These are phyloP conservation scores for Apostasia shenzhenica DNA, from an alignment of 106 monocot species.

Conservation along the genomic window DNA sequence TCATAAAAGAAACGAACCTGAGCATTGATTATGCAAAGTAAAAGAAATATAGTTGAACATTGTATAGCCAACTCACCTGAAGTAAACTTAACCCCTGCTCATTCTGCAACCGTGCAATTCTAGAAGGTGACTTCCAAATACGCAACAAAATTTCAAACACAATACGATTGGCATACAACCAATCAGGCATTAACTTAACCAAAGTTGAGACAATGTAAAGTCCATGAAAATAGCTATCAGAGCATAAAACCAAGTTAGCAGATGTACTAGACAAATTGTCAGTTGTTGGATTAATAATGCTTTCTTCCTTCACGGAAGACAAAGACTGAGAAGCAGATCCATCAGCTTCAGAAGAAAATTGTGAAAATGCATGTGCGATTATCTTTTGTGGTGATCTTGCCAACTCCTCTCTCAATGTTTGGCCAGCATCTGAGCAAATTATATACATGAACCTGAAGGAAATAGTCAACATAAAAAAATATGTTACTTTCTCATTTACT, in stretches of 20 bases:
- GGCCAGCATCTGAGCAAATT: slow-evolving; percentile 82
- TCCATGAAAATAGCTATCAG: slow-evolving; percentile 95
- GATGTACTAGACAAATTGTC: slow-evolving; percentile 31
- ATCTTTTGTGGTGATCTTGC: slow-evolving; percentile 89
- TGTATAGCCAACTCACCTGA: slow-evolving; percentile 41
- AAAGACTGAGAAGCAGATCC: slow-evolving; percentile 31
- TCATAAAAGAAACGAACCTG: background rate
- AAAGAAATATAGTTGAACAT: background rate
- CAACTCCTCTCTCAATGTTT: slow-evolving; percentile 81
- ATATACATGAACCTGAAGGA: slow-evolving; percentile 85
- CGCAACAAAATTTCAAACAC: slow-evolving; percentile 80
- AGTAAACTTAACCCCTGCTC: slow-evolving; percentile 85
- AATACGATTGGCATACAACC: slow-evolving; percentile 73
- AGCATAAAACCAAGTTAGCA: slow-evolving; percentile 21
- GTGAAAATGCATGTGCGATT: slow-evolving; percentile 74
- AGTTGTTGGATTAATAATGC: slow-evolving; percentile 21
- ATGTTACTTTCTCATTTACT: background rate
- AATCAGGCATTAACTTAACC: slow-evolving; percentile 92
- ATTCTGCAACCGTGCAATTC: slow-evolving; percentile 75
- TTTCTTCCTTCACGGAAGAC: slow-evolving; percentile 52
- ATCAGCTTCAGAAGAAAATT: slow-evolving; percentile 40
- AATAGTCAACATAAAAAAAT: slow-evolving; percentile 3
- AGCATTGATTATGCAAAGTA: background rate
- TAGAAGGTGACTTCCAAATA: slow-evolving; percentile 88
- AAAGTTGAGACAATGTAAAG: slow-evolving; percentile 70